Percentiles rank a stretch among this genome's conserved stretches.
These are phyloP conservation scores for Solanum commersonii DNA, from an alignment of 257 asterid genomes.

Conservation along the genomic window DNA sequence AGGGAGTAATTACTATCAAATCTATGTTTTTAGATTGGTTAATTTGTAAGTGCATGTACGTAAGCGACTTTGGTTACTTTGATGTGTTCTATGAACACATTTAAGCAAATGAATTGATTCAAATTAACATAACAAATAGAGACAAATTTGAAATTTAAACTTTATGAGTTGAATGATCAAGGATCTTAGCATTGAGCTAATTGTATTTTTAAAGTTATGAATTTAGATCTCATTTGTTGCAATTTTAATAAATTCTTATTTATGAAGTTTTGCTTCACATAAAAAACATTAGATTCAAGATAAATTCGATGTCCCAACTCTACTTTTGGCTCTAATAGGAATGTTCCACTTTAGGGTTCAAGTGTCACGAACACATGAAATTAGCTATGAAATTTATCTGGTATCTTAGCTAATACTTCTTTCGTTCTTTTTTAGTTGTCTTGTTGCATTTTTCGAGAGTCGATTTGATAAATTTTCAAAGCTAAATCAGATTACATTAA, in stretches of 20 bases:
- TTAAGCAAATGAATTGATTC: not conserved
- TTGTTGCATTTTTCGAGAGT: too few relatives aligned
- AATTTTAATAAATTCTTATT: too few relatives aligned
- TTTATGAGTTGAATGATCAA: not conserved
- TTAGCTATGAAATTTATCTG: not conserved
- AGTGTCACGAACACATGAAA: not conserved
- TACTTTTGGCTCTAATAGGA: too few relatives aligned
- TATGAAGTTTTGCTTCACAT: not conserved
- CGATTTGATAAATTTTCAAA: not conserved
- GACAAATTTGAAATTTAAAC: not conserved
- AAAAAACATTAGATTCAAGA: not conserved
- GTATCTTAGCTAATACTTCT: too few relatives aligned
- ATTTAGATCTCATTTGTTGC: not conserved
- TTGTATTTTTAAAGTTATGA: not conserved
- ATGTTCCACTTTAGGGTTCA: not conserved
- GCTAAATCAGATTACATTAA: too few relatives aligned
- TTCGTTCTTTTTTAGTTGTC: too few relatives aligned
- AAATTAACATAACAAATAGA: too few relatives aligned
- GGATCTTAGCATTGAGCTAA: not conserved
- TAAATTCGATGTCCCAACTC: not conserved
- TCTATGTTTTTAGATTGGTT: not conserved
- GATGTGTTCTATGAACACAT: too few relatives aligned
- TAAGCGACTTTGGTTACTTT: too few relatives aligned
- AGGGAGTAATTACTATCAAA: not conserved
- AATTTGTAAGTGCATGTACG: too few relatives aligned